Evolutionary conservation across 371 early-diverging fungal species (phyloP).

Genomic region (Mucor plumbeus): DNA sequence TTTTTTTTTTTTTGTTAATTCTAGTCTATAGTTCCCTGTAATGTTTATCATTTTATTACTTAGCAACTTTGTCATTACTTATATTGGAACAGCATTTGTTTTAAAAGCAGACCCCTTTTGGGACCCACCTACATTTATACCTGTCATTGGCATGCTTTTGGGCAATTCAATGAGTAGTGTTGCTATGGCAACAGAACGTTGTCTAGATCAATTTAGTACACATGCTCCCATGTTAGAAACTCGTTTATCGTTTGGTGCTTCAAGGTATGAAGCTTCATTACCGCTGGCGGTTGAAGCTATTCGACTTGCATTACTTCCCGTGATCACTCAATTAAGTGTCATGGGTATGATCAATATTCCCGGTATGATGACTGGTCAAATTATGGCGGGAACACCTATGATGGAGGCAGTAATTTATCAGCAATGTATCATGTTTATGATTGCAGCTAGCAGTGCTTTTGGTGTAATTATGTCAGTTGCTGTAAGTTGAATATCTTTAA

Average conservation of each 20-base stretch:
- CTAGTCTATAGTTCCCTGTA: conserved; percentile 42
- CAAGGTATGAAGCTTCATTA: conserved; percentile 82
- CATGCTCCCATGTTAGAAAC: conserved; percentile 78
- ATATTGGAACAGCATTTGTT: conserved; percentile 67
- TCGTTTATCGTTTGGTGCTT: conserved; percentile 78
- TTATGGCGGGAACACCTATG: conserved; percentile 83
- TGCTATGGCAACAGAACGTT: conserved; percentile 73
- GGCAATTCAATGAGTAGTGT: conserved; percentile 87
- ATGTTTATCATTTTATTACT: conserved; percentile 53
- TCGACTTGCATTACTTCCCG: conserved; percentile 77
- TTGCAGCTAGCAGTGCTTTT: conserved; percentile 72
- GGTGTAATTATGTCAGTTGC: conserved; percentile 68
- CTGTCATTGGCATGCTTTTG: conserved; percentile 87
- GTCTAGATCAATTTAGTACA: conserved; percentile 66
- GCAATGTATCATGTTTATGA: conserved; percentile 85
- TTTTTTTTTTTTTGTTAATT: background rate
- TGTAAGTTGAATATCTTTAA: conserved; percentile 35
- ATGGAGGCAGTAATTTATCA: conserved; percentile 84
- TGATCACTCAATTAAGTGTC: conserved; percentile 82
- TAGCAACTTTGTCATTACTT: conserved; percentile 55
- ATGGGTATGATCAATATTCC: conserved; percentile 91
- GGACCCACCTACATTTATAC: conserved; percentile 80
- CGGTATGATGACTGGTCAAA: conserved; percentile 91
- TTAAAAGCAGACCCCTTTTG: conserved; percentile 76
- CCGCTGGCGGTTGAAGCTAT: conserved; percentile 80